Base-by-base conservation (phyloP, 352 stramenopile species). In the Pythium chondricola region DNA sequence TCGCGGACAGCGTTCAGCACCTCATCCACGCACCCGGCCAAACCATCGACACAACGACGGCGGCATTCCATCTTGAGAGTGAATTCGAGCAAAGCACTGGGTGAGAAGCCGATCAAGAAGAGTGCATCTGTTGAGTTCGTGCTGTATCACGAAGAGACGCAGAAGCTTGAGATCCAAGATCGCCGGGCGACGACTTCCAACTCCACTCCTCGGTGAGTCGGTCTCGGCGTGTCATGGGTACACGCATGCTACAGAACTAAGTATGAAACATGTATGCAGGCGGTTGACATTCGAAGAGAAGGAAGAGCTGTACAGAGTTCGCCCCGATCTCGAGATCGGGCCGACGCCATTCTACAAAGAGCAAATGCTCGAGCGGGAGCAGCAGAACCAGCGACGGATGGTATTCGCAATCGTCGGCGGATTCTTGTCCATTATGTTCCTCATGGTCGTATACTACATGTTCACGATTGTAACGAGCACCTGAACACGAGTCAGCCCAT, bases 231-330 rank as follows among this genome's bases (percentile, higher is more conserved):
- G 29, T 13, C 29, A 33, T 13, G 29, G 13, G 29, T 33, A n/a
- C n/a, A n/a, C n/a, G n/a, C n/a, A 8, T 33, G 29, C 8, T 33
- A 13, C 29, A 8, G 29, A 33, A 13, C 8, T 33, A 33, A 8
- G n/a, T 42, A 41, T 48, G 24, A 48, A 14, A 20, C 39, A 8
- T 21, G 22, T 25, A 22, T 26, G 20, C 43, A 88, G 80, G 32
- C 69, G 83, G 11, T 50, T 93, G 43, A 92, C 83, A 16, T 57
- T 74, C 16, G 75, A 88, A 64, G 83, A 93, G 58, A 88, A 85
- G 55, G 71, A 79, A 37, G 83, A 86, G 46, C 67, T 93, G 29
- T 93, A 93, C 56, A 79, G 73, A 58, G 41, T 87, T 43, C 83
- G 83, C 6, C 83, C 83, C 18, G 83, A 93, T 45, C 69, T 93